Percentiles rank a stretch among this genome's conserved stretches.
Conservation (phyloP, 768 basidiomycete genomes). For the Phlegmacium glaucopus region DNA sequence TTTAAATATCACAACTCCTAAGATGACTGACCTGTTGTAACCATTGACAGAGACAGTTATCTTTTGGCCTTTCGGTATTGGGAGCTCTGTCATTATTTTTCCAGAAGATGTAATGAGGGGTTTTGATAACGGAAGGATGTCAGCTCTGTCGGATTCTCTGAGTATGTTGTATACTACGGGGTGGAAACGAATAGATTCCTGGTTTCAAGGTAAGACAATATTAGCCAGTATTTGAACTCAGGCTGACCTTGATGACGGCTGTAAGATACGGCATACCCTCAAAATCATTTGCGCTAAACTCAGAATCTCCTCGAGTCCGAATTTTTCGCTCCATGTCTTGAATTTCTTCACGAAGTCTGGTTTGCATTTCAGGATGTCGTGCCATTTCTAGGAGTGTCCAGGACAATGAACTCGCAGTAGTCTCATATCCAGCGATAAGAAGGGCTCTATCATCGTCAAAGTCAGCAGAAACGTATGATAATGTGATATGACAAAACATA, state of each 20-base stretch:
- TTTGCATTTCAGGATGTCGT: constrained; percentile 59
- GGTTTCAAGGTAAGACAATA: neutral
- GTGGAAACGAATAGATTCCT: constrained; percentile 47
- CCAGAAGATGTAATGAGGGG: no score
- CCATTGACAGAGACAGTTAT: no score
- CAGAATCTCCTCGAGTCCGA: constrained; percentile 31
- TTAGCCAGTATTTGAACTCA: neutral
- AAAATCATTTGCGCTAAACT: constrained; percentile 40
- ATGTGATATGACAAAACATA: constrained; percentile 41
- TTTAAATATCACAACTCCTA: no score
- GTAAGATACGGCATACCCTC: no score
- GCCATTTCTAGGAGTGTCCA: constrained; percentile 63
- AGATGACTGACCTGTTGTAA: no score
- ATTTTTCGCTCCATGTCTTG: constrained; percentile 31
- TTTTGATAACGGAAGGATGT: no score
- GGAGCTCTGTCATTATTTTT: no score
- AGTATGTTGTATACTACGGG: constrained; percentile 33
- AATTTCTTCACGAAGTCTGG: constrained; percentile 59
- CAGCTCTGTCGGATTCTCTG: constrained; percentile 45
- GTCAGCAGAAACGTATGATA: constrained; percentile 26
- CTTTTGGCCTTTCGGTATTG: no score
- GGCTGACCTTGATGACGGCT: constrained; percentile 41
- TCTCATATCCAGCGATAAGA: constrained; percentile 56
- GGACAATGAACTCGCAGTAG: constrained; percentile 51
- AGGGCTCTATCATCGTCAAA: constrained; percentile 45